phyloP scores from a whole-genome alignment of 73 alveolate species.

The Stentor coeruleus region DNA sequence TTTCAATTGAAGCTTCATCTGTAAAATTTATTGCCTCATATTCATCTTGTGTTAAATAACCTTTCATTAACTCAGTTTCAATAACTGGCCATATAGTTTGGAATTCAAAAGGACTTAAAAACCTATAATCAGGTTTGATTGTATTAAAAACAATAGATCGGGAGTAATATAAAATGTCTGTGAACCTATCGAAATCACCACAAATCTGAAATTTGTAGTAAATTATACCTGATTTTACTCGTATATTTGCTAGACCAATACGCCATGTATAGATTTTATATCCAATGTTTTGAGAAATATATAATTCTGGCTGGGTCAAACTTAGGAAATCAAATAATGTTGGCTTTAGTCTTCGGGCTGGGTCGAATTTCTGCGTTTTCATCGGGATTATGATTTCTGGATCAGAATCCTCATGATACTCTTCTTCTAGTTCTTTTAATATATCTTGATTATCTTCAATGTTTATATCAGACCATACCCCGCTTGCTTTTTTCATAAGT shows the following conservation, averaged over 20 bases:
- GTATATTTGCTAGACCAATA: not conserved
- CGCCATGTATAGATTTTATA: not conserved
- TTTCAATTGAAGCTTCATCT: not conserved
- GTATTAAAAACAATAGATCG: not conserved
- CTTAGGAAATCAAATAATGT: not conserved
- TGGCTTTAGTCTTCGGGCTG: not conserved
- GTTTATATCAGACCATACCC: too few species aligned
- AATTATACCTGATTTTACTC: not conserved
- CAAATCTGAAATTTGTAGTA: not conserved
- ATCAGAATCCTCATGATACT: not conserved
- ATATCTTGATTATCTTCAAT: too few species aligned
- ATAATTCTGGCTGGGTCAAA: not conserved
- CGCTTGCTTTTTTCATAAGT: not conserved
- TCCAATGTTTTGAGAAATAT: not conserved
- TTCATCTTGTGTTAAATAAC: not conserved
- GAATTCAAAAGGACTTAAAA: not conserved
- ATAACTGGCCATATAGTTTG: slow-evolving; percentile 23
- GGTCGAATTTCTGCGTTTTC: not conserved
- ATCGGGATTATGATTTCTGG: not conserved
- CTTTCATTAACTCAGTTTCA: not conserved
- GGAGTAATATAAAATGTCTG: not conserved
- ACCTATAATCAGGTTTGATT: not conserved
- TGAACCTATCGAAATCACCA: not conserved
- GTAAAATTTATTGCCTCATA: not conserved
- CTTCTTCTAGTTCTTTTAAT: too few species aligned